A percentile compares a stretch with the other conserved stretches of the same genome.
These are phyloP conservation scores for Heliosperma pusillum DNA, from an alignment of 148 eudicot genomes.

Conservation along the genomic window DNA sequence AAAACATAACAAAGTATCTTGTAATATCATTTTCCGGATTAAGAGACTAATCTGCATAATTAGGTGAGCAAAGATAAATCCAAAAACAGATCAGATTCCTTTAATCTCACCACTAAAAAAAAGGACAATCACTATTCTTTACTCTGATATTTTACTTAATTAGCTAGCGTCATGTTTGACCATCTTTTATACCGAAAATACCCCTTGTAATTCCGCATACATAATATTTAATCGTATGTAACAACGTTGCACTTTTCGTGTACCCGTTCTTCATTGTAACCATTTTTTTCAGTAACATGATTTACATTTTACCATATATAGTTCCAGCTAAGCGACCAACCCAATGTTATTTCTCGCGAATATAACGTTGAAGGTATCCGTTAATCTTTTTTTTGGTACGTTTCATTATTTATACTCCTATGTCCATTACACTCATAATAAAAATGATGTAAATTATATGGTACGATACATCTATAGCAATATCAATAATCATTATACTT, in stretches of 20 bases:
- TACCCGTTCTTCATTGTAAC: too few species aligned
- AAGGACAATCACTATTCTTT: background rate
- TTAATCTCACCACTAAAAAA: background rate
- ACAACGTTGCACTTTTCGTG: too few species aligned
- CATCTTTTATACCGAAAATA: background rate
- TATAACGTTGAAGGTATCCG: background rate
- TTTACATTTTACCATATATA: too few species aligned
- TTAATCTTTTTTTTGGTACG: background rate
- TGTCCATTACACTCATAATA: too few species aligned
- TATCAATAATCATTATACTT: too few species aligned
- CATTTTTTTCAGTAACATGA: background rate
- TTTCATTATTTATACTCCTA: background rate
- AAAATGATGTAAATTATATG: too few species aligned
- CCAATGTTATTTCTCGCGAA: background rate
- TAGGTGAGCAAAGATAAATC: slow-evolving; percentile 24
- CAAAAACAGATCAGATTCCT: slow-evolving; percentile 9
- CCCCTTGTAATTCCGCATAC: background rate
- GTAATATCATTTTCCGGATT: background rate
- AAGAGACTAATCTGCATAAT: background rate
- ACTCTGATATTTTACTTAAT: background rate
- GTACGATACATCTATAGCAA: too few species aligned
- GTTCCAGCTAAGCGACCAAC: too few species aligned
- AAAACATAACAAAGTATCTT: background rate
- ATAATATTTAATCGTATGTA: too few species aligned
- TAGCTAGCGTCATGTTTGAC: background rate